Percentiles rank a stretch among this genome's conserved stretches.
phyloP scores from a whole-genome alignment of 352 stramenopile genomes.

The Globisporangium acanthophoron region DNA sequence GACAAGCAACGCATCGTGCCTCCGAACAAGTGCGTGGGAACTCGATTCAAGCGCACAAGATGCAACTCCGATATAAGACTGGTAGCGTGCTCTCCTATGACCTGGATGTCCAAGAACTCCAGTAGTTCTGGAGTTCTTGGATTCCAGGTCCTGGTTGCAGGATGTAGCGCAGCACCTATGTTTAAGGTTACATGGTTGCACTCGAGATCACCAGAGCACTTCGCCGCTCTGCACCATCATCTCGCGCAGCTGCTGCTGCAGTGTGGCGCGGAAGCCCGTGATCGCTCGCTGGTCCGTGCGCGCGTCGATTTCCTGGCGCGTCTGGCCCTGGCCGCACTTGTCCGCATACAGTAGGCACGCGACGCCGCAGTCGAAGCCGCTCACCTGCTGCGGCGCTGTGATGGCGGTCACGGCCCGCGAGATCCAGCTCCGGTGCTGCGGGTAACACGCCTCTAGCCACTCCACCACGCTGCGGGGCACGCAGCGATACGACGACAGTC shows the following conservation, averaged over 20 bases:
- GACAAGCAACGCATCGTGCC: too few species aligned
- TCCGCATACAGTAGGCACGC: conserved; percentile 86
- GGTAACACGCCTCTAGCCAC: conserved; percentile 81
- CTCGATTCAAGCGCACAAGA: too few species aligned
- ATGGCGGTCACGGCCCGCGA: conserved; percentile 60
- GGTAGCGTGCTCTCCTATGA: too few species aligned
- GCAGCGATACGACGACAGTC: conserved; percentile 56
- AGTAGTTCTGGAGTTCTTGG: too few species aligned
- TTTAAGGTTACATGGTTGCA: too few species aligned
- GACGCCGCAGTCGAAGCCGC: conserved; percentile 87
- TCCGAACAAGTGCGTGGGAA: too few species aligned
- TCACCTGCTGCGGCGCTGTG: conserved; percentile 81
- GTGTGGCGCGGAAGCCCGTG: conserved; percentile 53
- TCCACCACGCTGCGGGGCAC: conserved; percentile 75
- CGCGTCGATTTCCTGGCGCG: conserved; percentile 51
- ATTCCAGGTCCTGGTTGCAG: too few species aligned
- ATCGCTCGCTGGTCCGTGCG: conserved; percentile 64
- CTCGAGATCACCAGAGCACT: too few species aligned
- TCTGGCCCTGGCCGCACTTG: conserved; percentile 66
- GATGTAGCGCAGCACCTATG: too few species aligned
- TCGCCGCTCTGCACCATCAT: conserved; percentile 1
- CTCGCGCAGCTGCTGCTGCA: conserved; percentile 33
- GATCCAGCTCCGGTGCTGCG: conserved; percentile 54
- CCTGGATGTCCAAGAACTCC: too few species aligned
- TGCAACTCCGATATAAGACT: too few species aligned